phyloP scores from a whole-genome alignment of 768 basidiomycete species.

The Lentinula raphanica region DNA sequence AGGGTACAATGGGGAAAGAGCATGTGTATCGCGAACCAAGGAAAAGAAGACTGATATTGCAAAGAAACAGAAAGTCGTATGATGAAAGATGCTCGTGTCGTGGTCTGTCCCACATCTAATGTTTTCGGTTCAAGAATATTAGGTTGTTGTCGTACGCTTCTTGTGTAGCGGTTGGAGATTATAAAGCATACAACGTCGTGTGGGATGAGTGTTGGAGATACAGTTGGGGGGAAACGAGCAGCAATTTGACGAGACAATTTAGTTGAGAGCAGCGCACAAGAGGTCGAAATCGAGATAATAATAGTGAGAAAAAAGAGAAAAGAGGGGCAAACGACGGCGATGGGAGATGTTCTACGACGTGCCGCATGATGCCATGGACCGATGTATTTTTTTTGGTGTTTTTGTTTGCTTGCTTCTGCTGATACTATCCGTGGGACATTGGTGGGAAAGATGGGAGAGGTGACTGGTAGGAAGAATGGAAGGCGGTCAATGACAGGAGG shows the following conservation, averaged over 20 bases:
- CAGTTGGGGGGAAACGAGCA: slow-evolving; percentile 17
- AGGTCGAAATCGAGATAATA: slow-evolving; percentile 32
- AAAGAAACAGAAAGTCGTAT: slow-evolving; percentile 33
- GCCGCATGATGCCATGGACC: too few species aligned
- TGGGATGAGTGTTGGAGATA: slow-evolving; percentile 6
- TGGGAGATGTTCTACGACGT: not conserved
- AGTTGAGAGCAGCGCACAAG: slow-evolving; percentile 58
- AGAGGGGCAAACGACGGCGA: not conserved
- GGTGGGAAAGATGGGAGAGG: not conserved
- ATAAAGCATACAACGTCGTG: slow-evolving; percentile 8
- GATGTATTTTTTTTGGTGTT: slow-evolving; percentile 6
- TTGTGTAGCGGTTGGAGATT: not conserved
- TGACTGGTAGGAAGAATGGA: too few species aligned
- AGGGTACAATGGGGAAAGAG: slow-evolving; percentile 24
- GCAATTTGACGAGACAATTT: slow-evolving; percentile 43
- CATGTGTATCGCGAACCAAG: slow-evolving; percentile 53
- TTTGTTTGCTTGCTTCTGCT: slow-evolving; percentile 13
- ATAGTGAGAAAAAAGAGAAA: slow-evolving; percentile 14
- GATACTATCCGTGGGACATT: slow-evolving; percentile 3
- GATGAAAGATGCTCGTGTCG: slow-evolving; percentile 30
- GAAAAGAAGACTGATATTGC: slow-evolving; percentile 34
- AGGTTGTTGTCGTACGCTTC: slow-evolving; percentile 6
- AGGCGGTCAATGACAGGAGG: slow-evolving; percentile 1
- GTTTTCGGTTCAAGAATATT: slow-evolving; percentile 6
- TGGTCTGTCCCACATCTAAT: slow-evolving; percentile 10